These are phyloP conservation scores for Colletotrichum sp. DNA, from an alignment of 2,329 filamentous ascomycete genomes.

Conservation along the genomic window DNA sequence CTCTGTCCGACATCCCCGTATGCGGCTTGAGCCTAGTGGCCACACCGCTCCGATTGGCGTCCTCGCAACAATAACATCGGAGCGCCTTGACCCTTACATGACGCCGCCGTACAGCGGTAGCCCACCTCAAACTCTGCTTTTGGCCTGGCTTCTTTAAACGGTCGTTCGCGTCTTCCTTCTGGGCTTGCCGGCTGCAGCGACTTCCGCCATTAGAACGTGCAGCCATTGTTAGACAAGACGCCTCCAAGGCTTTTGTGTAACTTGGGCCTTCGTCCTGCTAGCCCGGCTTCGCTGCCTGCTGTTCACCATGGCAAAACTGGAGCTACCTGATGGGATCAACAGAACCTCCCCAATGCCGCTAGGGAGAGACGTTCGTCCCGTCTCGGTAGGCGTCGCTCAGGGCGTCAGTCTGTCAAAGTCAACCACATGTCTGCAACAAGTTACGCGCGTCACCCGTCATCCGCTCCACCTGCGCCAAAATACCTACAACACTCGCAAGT, in stretches of 20 bases:
- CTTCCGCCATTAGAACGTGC: not conserved
- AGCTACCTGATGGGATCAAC: conserved; percentile 7
- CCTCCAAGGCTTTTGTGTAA: not conserved
- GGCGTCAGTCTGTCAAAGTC: conserved; percentile 11
- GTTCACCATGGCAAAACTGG: not conserved
- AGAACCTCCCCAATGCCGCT: not conserved
- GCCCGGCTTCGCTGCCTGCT: not conserved
- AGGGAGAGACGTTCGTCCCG: conserved; percentile 21
- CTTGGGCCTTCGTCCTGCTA: not conserved
- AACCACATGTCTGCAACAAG: conserved; percentile 14
- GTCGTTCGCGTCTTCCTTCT: not conserved
- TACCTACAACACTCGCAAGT: not conserved
- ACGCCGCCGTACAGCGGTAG: not conserved
- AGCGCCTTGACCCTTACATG: conserved; percentile 1
- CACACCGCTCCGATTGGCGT: not conserved
- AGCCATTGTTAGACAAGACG: not conserved
- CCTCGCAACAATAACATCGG: not conserved
- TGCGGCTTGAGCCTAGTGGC: not conserved
- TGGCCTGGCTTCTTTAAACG: not conserved
- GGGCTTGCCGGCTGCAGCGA: not conserved
- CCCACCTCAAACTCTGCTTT: not conserved
- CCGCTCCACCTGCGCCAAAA: conserved; percentile 7
- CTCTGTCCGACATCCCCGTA: not conserved
- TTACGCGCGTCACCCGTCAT: conserved; percentile 17
- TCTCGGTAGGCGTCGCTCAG: conserved; percentile 14